These are phyloP conservation scores for Epichloe gansuensis DNA, from an alignment of 2,329 filamentous ascomycete genomes.

Conservation along the genomic window DNA sequence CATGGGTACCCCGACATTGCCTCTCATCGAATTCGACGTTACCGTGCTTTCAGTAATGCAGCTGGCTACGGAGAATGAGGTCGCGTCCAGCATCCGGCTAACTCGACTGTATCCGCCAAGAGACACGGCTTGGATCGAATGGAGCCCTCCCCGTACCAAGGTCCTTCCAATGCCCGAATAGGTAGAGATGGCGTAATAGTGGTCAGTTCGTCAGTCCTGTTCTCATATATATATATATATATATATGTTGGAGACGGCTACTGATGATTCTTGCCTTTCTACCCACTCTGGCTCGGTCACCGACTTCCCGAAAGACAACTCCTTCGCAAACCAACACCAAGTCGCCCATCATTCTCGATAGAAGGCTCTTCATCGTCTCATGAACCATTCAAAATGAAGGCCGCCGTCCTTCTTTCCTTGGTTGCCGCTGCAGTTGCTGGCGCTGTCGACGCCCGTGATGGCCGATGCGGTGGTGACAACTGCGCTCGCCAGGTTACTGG, in stretches of 20 bases:
- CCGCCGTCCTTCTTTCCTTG: conserved; percentile 24
- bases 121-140: not conserved
- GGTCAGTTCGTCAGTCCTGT: not conserved
- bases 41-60: not conserved
- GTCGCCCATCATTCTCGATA: conserved; percentile 1
- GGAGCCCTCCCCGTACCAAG: not conserved
- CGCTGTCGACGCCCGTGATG: conserved; percentile 23
- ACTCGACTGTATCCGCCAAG: conserved; percentile 4
- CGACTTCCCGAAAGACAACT: not conserved
- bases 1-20: not conserved
- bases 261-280: not conserved
- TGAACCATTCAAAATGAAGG: conserved; percentile 27
- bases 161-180: too few species aligned
- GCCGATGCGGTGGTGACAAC: conserved; percentile 27
- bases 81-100: not conserved
- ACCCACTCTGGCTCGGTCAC: not conserved
- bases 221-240: not conserved
- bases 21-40: not conserved
- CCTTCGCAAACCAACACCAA: not conserved
- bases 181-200: not conserved
- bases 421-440: conserved; percentile 24
- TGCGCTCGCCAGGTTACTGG: conserved; percentile 34
- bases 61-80: not conserved
- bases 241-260: not conserved
- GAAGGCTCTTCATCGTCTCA: not conserved